Conservation (phyloP, 108 stramenopile genomes). For the Skeletonema costatum region DNA sequence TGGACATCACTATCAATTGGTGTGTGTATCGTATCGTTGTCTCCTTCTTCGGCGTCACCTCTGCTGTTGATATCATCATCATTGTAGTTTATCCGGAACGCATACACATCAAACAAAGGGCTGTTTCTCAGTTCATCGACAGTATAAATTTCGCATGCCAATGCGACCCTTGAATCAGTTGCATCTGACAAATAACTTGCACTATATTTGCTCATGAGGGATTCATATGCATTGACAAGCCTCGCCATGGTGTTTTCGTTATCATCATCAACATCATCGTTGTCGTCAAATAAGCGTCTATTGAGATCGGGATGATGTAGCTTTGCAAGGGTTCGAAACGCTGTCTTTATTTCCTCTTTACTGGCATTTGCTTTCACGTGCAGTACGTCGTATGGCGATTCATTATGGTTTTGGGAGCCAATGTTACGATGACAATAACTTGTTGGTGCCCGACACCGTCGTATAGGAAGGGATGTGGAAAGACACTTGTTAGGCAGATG, state of each 20-base stretch:
- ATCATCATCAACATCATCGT: not conserved
- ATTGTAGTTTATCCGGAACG: not conserved
- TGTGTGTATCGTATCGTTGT: not conserved
- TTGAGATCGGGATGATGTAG: constrained; percentile 22
- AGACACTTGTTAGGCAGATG: not conserved
- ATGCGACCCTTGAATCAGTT: constrained; percentile 27
- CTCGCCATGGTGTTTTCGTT: constrained; percentile 24
- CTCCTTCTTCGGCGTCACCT: not conserved
- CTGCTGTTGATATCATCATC: not conserved
- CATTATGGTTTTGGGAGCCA: not conserved
- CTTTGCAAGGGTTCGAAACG: constrained; percentile 13
- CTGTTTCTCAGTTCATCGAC: constrained; percentile 26
- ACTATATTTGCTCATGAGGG: constrained; percentile 23
- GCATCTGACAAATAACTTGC: not conserved
- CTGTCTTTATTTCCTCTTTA: constrained; percentile 1
- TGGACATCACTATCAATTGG: not conserved
- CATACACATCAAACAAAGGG: constrained; percentile 33
- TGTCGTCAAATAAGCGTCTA: not conserved
- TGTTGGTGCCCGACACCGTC: not conserved
- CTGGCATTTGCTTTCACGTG: constrained; percentile 1
- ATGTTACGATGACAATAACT: not conserved
- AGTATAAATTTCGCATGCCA: constrained; percentile 42
- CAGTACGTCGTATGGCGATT: not conserved
- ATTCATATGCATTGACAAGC: constrained; percentile 32
- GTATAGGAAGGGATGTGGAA: not conserved